Evolutionary conservation across 179 eudicot species (phyloP).

Genomic region (Gypsophila paniculata): DNA sequence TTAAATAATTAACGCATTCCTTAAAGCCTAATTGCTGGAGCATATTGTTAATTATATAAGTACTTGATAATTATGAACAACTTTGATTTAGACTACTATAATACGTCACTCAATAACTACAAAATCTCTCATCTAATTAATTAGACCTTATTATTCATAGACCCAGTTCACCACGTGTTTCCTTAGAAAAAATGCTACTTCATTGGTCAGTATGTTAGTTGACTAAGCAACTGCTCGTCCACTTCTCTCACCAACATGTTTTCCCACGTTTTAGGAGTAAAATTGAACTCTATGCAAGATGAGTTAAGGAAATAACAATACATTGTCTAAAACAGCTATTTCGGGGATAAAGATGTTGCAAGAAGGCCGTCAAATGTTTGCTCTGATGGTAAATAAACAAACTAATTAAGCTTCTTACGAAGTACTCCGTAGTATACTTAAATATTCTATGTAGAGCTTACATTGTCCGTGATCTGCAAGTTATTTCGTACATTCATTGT

Average conservation of each 20-base stretch:
- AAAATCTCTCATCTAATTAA: neutral
- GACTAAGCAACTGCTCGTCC: conserved; percentile 26
- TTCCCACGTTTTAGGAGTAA: conserved; percentile 22
- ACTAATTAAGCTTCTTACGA: too few relatives aligned
- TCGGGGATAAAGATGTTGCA: neutral
- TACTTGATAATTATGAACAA: conserved; percentile 21
- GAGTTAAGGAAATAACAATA: neutral
- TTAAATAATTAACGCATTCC: neutral
- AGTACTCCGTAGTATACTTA: neutral
- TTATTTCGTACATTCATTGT: too few relatives aligned
- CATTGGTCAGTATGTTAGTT: conserved; percentile 22
- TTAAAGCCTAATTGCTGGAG: neutral
- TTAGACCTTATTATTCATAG: conserved; percentile 20
- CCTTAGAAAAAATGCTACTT: conserved; percentile 22
- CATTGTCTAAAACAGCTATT: neutral
- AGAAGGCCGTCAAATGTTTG: too few relatives aligned
- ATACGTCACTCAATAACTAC: conserved; percentile 13
- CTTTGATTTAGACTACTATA: conserved; percentile 24
- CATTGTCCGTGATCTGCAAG: neutral
- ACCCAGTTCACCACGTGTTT: conserved; percentile 22
- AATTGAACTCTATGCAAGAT: neutral
- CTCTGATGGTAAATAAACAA: too few relatives aligned
- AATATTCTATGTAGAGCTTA: neutral
- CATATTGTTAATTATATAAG: neutral
- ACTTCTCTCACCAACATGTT: conserved; percentile 17